These are phyloP conservation scores for Globisporangium ultimum DNA, from an alignment of 352 stramenopile species.

Conservation along the genomic window DNA sequence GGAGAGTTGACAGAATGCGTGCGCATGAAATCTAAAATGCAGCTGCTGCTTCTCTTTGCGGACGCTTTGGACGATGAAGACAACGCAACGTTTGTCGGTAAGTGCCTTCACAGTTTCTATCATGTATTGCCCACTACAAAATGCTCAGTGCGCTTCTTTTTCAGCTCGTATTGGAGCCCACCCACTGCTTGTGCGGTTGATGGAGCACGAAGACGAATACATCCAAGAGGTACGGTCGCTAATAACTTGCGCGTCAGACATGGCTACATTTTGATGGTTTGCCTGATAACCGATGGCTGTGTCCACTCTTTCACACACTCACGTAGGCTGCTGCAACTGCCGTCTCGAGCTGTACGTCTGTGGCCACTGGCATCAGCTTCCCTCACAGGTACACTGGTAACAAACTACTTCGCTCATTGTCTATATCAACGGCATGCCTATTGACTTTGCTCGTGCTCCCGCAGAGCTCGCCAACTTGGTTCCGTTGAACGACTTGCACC, in stretches of 20 bases:
- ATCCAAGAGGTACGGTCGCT: conserved; percentile 56
- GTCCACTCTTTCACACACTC: background rate
- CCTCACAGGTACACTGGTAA: conserved; percentile 16
- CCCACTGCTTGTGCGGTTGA: conserved; percentile 60
- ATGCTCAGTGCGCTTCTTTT: background rate
- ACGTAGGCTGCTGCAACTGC: conserved; percentile 61
- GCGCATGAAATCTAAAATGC: background rate
- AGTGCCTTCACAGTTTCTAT: conserved; percentile 3
- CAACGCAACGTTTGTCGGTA: conserved; percentile 75
- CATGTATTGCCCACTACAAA: background rate
- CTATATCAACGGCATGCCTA: background rate
- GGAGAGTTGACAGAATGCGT: background rate
- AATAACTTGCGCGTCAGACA: background rate
- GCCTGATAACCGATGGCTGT: no score
- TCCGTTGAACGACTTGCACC: conserved; percentile 53
- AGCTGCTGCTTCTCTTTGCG: conserved; percentile 50
- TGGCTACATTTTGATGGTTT: background rate
- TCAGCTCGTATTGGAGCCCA: conserved; percentile 66
- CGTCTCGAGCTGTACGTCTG: conserved; percentile 62
- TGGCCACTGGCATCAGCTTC: conserved; percentile 66
- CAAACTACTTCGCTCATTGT: background rate
- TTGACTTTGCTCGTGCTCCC: background rate
- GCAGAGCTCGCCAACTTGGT: conserved; percentile 54
- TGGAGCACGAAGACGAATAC: conserved; percentile 72
- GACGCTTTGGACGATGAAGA: conserved; percentile 70